Conservation (phyloP, 2,329 filamentous ascomycete species). For the Colletotrichum agaves region DNA sequence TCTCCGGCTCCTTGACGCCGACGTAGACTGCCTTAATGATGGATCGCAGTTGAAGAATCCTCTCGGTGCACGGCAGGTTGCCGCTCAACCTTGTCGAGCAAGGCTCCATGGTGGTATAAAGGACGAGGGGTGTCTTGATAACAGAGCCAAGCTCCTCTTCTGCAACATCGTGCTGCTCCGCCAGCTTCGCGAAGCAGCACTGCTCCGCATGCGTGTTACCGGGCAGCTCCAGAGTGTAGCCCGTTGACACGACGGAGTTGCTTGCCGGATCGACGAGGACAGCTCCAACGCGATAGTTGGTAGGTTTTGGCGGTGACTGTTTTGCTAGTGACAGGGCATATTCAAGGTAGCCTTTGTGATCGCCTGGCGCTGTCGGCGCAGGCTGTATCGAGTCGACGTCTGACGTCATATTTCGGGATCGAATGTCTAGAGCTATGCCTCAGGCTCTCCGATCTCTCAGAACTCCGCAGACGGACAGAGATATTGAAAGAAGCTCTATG, state of each 20-base stretch:
- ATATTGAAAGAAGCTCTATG: too few relatives aligned
- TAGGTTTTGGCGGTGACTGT: conserved; percentile 84
- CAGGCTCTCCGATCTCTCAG: too few relatives aligned
- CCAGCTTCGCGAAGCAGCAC: conserved; percentile 84
- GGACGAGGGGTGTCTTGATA: conserved; percentile 62
- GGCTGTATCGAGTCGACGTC: conserved; percentile 2
- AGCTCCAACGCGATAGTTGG: conserved; percentile 96
- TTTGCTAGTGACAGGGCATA: conserved; percentile 80
- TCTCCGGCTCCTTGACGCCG: conserved; percentile 89
- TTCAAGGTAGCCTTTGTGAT: conserved; percentile 68
- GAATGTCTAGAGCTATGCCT: too few relatives aligned
- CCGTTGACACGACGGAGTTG: conserved; percentile 76
- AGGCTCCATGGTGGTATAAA: conserved; percentile 96
- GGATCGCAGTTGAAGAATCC: conserved; percentile 72
- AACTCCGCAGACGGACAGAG: too few relatives aligned
- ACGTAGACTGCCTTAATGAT: conserved; percentile 84
- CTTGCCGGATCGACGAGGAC: conserved; percentile 73
- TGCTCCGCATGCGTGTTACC: conserved; percentile 98
- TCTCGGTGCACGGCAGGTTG: conserved; percentile 80
- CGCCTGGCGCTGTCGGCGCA: conserved; percentile 46
- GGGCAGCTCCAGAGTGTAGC: conserved; percentile 88
- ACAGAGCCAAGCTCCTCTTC: conserved; percentile 65
- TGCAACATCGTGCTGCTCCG: conserved; percentile 56
- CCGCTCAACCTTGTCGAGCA: conserved; percentile 80
- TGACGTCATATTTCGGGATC: conserved; percentile 29